Evolutionary conservation across 2,329 filamentous ascomycete genomes (phyloP).

Genomic region (Xylariaceae sp.): DNA sequence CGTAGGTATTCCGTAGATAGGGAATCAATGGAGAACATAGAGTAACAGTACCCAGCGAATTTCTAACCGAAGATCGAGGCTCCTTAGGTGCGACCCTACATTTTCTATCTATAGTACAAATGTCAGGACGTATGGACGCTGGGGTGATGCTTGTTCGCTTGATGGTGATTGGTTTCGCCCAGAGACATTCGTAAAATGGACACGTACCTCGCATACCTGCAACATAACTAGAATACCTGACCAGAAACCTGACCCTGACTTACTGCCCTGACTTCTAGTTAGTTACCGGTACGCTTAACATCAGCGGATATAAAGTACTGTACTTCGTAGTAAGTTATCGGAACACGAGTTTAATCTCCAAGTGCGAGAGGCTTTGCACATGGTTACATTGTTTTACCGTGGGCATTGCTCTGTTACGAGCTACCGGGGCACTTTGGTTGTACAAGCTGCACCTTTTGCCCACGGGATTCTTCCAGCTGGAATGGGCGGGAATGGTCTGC

Average conservation of each 20-base stretch:
- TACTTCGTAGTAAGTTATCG: too few species aligned
- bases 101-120: slow-evolving; percentile 3
- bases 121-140: neutral
- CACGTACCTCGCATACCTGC: too few species aligned
- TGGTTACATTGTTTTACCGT: too few species aligned
- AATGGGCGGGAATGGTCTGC: slow-evolving; percentile 3
- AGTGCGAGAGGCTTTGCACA: neutral
- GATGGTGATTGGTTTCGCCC: slow-evolving; percentile 3
- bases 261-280: too few species aligned
- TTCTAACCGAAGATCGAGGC: slow-evolving; percentile 12
- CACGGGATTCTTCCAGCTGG: slow-evolving; percentile 10
- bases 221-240: too few species aligned
- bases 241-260: too few species aligned
- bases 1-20: neutral
- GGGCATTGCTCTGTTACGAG: neutral
- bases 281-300: too few species aligned
- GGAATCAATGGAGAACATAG: slow-evolving; percentile 2
- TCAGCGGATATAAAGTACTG: too few species aligned
- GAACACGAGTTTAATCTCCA: neutral
- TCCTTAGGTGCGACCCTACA: slow-evolving; percentile 7
- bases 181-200: neutral
- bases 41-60: neutral
- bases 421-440: neutral
- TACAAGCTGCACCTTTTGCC: slow-evolving; percentile 10
- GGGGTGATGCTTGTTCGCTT: neutral